Evolutionary conservation across 768 basidiomycete genomes (phyloP), one percentile per base, ranked within the genome.

Genomic region (Collybiopsis luxurians): DNA sequence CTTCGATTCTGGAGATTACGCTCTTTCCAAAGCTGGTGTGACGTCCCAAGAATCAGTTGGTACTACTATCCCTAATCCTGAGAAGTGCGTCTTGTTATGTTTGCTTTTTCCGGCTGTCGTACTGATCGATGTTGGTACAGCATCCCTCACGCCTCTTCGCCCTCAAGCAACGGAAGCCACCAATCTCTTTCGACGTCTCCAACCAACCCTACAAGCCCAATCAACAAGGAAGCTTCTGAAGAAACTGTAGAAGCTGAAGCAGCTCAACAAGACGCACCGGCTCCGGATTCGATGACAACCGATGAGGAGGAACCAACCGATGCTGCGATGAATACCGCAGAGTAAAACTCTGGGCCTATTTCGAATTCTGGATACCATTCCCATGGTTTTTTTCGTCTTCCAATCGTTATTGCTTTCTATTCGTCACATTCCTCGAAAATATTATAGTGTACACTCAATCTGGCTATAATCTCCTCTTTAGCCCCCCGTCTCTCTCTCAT

Each of bases 1-100:
- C 76, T 99, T 99, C 71, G 97, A 98, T 75, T 98, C 96, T 55
- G 97, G 97, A 57, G 97, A 99, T 71, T 98, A 98, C 67, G 95
- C 95, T 28, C 79, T 99, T 62, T 94, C 93, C 50, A 98, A 98
- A 72, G 97, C 97, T 2, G 90, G 97, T 26, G 87, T 89, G 46
- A 80, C 88, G n/a, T 87, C 92, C 47, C 91, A 92, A 70, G 90
- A 81, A 61, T 80, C 85, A 2, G 93, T 98, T 55, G 97, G 97
- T 27, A 98, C 95, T 9, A 92, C 94, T 34, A 98, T 98, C 62
- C 96, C 97, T n/a, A 95, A 91, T 71, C 95, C 97, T 27, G 92
- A 98, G 74, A 92, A 92, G 95, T 96, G 67, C 60, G 44, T 53
- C 11, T 23, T 58, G 40, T 13, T 43, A 31, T 24, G 11, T 46